These are phyloP conservation scores for Malassezia arunalokei DNA, from an alignment of 1,284 basidiomycete genomes.

Conservation along the genomic window DNA sequence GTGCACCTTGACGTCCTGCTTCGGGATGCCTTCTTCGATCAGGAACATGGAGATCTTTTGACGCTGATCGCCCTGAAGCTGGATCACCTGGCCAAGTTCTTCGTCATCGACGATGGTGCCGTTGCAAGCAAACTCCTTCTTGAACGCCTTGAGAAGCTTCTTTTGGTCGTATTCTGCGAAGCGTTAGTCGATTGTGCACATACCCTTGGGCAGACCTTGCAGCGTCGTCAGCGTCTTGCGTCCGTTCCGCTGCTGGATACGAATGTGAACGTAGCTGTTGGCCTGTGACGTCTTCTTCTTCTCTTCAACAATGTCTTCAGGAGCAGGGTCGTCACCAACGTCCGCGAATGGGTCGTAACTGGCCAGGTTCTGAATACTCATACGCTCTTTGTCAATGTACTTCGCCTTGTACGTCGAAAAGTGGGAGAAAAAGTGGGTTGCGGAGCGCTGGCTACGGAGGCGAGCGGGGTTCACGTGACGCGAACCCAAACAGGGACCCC, in stretches of 20 bases:
- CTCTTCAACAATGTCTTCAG: slow-evolving; percentile 20
- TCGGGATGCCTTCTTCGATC: slow-evolving; percentile 42
- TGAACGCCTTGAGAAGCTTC: slow-evolving; percentile 97
- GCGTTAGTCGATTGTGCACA: slow-evolving; percentile 53
- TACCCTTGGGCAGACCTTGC: slow-evolving; percentile 73
- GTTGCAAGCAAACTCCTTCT: slow-evolving; percentile 99
- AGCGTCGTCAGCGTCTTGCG: slow-evolving; percentile 97
- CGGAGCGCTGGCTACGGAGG: neutral
- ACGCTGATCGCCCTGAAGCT: slow-evolving; percentile 97
- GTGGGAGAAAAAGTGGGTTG: neutral
- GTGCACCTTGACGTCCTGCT: slow-evolving; percentile 45
- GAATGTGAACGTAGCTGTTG: slow-evolving; percentile 49
- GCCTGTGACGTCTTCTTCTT: slow-evolving; percentile 30
- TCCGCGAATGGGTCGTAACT: slow-evolving; percentile 47
- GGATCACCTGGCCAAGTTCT: slow-evolving; percentile 93
- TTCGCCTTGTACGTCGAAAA: neutral
- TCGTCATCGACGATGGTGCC: slow-evolving; percentile 93
- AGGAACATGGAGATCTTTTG: slow-evolving; percentile 59
- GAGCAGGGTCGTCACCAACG: slow-evolving; percentile 35
- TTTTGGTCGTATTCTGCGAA: slow-evolving; percentile 75
- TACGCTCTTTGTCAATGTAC: slow-evolving; percentile 21
- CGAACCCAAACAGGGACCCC: neutral
- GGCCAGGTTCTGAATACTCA: slow-evolving; percentile 46
- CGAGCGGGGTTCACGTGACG: neutral
- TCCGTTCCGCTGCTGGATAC: slow-evolving; percentile 97